These are phyloP conservation scores for Endocalyx cinctus DNA, from an alignment of 2,329 filamentous ascomycete species.

Conservation along the genomic window DNA sequence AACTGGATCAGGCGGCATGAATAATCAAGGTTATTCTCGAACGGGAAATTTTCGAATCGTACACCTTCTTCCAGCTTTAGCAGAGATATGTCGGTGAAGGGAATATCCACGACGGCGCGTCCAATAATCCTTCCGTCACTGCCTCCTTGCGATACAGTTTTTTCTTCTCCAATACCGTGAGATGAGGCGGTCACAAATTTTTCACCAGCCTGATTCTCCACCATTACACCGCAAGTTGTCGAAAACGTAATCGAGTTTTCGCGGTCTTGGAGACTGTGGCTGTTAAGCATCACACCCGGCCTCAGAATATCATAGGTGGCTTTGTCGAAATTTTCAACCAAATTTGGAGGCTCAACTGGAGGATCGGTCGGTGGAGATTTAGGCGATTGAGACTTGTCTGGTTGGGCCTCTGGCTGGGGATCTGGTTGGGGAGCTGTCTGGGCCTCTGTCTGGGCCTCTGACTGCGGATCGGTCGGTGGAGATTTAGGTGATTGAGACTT, in stretches of 20 bases:
- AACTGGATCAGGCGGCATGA: slow-evolving; percentile 1
- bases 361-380: too few species aligned
- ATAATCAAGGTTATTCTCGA: slow-evolving; percentile 6
- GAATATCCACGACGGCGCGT: slow-evolving; percentile 4
- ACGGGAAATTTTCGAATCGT: slow-evolving; percentile 1
- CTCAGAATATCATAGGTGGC: slow-evolving; percentile 4
- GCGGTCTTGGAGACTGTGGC: slow-evolving; percentile 1
- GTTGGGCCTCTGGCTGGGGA: too few species aligned
- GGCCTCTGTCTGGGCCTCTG: too few species aligned
- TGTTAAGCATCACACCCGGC: slow-evolving; percentile 6
- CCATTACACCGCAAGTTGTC: slow-evolving; percentile 6
- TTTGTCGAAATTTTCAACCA: slow-evolving; percentile 2
- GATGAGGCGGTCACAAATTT: slow-evolving; percentile 8
- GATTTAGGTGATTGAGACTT: too few species aligned
- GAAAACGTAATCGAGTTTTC: slow-evolving; percentile 3
- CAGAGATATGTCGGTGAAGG: slow-evolving; percentile 6
- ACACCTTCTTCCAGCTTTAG: slow-evolving; percentile 3
- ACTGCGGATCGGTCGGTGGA: too few species aligned
- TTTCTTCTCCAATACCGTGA: slow-evolving; percentile 4
- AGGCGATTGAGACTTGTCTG: too few species aligned
- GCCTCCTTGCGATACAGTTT: slow-evolving; percentile 3
- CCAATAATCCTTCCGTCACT: slow-evolving; percentile 2
- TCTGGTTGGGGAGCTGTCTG: too few species aligned
- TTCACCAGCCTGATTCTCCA: slow-evolving; percentile 4
- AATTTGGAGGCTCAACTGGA: too few species aligned